phyloP scores from a whole-genome alignment of 306 rosid species.

The Malus fusca region DNA sequence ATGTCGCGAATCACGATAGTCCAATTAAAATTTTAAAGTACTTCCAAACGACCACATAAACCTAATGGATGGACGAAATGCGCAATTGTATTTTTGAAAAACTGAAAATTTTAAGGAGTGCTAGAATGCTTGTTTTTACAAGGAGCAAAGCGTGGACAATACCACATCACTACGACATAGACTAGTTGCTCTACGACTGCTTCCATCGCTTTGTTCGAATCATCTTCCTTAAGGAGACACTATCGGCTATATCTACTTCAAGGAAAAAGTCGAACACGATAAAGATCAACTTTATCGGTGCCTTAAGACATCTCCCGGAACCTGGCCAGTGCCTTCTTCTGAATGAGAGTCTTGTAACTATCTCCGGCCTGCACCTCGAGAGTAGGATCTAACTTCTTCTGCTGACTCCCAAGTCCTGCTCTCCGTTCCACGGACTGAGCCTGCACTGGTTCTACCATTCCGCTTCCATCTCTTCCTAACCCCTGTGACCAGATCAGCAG shows the following conservation, averaged over 20 bases:
- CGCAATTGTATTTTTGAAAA: neutral
- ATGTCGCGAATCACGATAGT: no score
- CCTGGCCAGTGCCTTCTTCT: constrained; percentile 92
- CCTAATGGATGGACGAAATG: neutral
- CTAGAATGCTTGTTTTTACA: neutral
- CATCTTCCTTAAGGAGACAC: neutral
- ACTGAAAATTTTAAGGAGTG: neutral
- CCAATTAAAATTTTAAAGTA: neutral
- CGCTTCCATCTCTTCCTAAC: constrained; percentile 94
- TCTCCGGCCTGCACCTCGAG: constrained; percentile 90
- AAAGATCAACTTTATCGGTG: neutral
- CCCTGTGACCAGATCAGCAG: constrained; percentile 57
- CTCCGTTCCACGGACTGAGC: constrained; percentile 70
- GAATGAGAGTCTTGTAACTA: constrained; percentile 84
- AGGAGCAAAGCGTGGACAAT: neutral
- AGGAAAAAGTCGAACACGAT: neutral
- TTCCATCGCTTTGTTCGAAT: neutral
- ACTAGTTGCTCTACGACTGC: neutral
- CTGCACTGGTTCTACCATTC: constrained; percentile 92
- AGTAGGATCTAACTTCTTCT: constrained; percentile 77
- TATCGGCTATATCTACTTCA: neutral
- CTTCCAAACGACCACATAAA: no score
- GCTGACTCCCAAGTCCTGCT: constrained; percentile 96
- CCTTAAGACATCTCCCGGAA: constrained; percentile 75
- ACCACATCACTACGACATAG: neutral